Conservation (phyloP, 768 basidiomycete genomes). For the Macrolepiota albuminosa region DNA sequence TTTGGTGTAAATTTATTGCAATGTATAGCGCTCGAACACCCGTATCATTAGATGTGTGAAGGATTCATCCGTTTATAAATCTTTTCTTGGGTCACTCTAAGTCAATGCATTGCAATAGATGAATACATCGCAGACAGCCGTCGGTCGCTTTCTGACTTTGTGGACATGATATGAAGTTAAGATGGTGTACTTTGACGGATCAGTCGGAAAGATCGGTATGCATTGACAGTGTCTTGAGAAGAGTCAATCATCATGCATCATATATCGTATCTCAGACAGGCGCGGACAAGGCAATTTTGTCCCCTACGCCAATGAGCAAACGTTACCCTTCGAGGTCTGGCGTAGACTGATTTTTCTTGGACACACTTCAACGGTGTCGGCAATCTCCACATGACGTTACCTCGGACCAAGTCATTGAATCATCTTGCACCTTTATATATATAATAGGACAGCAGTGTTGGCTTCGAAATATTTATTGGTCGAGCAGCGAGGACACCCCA, state of each 20-base stretch:
- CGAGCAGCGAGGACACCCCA: neutral
- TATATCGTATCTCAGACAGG: neutral
- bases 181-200: neutral
- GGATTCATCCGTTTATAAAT: neutral
- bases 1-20: neutral
- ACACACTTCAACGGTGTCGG: neutral
- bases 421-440: neutral
- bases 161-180: neutral
- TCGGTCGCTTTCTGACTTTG: neutral
- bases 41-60: neutral
- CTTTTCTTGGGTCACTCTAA: neutral
- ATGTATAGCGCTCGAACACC: neutral
- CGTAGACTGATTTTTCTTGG: neutral
- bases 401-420: neutral
- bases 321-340: neutral
- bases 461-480: neutral
- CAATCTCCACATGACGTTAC: neutral
- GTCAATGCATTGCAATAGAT: neutral
- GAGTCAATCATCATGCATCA: neutral
- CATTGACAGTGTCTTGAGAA: neutral
- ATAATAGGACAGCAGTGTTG: neutral
- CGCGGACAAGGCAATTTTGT: neutral
- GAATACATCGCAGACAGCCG: neutral
- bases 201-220: neutral
- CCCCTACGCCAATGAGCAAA: neutral